Percentiles rank a stretch among this genome's conserved stretches.
phyloP scores from a whole-genome alignment of 306 rosid species.

The Rosa chinensis region DNA sequence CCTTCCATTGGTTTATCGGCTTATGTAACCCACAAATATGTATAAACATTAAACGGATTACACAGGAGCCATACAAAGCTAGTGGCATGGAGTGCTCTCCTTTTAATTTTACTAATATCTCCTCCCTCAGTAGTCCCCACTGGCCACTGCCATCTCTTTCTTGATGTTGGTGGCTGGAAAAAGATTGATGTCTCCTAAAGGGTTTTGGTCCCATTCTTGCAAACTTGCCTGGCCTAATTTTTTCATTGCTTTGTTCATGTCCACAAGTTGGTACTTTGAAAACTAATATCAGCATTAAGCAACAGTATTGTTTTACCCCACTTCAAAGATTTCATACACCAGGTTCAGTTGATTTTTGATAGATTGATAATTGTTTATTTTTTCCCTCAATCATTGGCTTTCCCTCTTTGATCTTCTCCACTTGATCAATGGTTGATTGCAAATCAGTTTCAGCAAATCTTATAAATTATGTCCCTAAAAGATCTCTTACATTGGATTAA shows the following conservation, averaged over 20 bases:
- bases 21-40: constrained; percentile 7
- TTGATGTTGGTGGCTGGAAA: constrained; percentile 29
- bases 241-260: constrained; percentile 9
- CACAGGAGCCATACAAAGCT: constrained; percentile 21
- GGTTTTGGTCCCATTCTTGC: constrained; percentile 19
- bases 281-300: constrained; percentile 5
- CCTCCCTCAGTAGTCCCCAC: constrained; percentile 7
- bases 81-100: constrained; percentile 16
- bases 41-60: constrained; percentile 9
- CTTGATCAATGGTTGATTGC: not conserved
- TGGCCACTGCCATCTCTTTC: constrained; percentile 11
- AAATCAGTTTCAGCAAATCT: not conserved
- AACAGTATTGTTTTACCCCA: constrained; percentile 6
- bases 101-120: constrained; percentile 4
- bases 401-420: not conserved
- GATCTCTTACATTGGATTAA: not conserved
- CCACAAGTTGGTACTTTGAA: constrained; percentile 9
- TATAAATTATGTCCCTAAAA: not conserved
- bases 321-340: constrained; percentile 5
- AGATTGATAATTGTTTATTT: too few species aligned
- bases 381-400: constrained; percentile 10
- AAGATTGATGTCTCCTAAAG: constrained; percentile 13
- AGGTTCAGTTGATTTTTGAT: not conserved
- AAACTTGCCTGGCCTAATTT: constrained; percentile 8
- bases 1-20: not conserved